Percentiles rank a stretch among this genome's conserved stretches.
phyloP scores from a whole-genome alignment of 306 rosid genomes.

The Quercus cerris region DNA sequence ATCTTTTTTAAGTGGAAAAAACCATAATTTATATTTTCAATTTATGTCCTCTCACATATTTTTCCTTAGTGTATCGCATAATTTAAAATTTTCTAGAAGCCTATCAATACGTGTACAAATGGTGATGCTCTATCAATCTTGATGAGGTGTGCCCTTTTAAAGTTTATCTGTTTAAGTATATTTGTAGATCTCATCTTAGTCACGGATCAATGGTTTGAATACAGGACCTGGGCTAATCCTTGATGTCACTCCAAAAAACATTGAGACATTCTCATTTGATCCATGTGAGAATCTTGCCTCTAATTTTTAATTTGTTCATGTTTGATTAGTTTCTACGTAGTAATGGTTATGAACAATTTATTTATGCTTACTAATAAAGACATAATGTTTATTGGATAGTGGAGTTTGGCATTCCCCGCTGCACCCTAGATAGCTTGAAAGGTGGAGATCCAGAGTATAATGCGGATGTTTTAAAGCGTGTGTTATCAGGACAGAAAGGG shows the following conservation, averaged over 20 bases:
- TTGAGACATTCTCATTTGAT: conserved; percentile 77
- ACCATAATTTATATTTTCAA: too few species aligned
- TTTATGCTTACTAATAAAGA: neutral
- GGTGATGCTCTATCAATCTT: too few species aligned
- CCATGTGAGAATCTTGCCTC: conserved; percentile 66
- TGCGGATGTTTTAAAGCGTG: conserved; percentile 61
- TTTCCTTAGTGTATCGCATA: too few species aligned
- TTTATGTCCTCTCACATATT: too few species aligned
- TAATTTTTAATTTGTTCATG: conserved; percentile 13
- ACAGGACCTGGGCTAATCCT: conserved; percentile 91
- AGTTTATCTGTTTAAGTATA: neutral
- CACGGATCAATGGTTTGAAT: neutral
- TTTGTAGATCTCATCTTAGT: neutral
- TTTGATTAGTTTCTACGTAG: neutral
- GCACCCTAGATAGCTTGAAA: conserved; percentile 60
- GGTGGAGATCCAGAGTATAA: conserved; percentile 85
- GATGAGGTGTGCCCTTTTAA: too few species aligned
- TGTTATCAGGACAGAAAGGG: conserved; percentile 81
- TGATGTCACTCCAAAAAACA: conserved; percentile 73
- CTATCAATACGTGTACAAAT: too few species aligned
- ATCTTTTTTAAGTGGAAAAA: too few species aligned
- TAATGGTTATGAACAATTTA: neutral
- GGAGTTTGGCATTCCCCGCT: conserved; percentile 86
- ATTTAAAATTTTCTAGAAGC: too few species aligned
- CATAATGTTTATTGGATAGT: conserved; percentile 41